These are phyloP conservation scores for Huntiella moniliformis DNA, from an alignment of 2,329 filamentous ascomycete genomes.

Conservation along the genomic window DNA sequence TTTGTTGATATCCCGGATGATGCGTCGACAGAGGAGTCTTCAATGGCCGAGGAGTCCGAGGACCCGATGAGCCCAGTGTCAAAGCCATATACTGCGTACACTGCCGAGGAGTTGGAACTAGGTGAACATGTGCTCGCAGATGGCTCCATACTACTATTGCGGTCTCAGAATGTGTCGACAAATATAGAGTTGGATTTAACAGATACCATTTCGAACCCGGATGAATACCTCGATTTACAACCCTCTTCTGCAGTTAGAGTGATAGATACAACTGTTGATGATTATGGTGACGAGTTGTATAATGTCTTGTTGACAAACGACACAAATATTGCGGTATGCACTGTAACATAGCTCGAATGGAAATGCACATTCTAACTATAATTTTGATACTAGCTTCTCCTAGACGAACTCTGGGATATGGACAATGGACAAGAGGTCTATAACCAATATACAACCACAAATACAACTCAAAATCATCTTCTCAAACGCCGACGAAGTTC, in stretches of 20 bases:
- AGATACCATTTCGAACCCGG: neutral
- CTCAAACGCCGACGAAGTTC: neutral
- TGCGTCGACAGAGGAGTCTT: too few relatives aligned
- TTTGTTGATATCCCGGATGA: too few relatives aligned
- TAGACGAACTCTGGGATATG: neutral
- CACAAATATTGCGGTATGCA: neutral
- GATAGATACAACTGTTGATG: neutral
- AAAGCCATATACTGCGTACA: too few relatives aligned
- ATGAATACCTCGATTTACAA: neutral
- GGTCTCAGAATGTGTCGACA: conserved; percentile 12
- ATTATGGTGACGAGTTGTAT: neutral
- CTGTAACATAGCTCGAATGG: neutral
- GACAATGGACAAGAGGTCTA: neutral
- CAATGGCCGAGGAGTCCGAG: too few relatives aligned
- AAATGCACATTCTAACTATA: neutral
- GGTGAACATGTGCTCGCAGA: conserved; percentile 3
- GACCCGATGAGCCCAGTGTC: too few relatives aligned
- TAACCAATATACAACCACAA: too few relatives aligned
- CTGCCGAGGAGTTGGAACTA: too few relatives aligned
- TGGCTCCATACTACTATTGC: neutral
- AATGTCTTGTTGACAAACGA: neutral
- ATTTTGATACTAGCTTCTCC: neutral
- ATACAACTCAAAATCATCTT: too few relatives aligned
- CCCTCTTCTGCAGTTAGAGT: neutral
- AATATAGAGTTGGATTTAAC: conserved; percentile 29